Evolutionary conservation across 2,329 filamentous ascomycete species (phyloP).

Genomic region (Aureobasidium sp.): DNA sequence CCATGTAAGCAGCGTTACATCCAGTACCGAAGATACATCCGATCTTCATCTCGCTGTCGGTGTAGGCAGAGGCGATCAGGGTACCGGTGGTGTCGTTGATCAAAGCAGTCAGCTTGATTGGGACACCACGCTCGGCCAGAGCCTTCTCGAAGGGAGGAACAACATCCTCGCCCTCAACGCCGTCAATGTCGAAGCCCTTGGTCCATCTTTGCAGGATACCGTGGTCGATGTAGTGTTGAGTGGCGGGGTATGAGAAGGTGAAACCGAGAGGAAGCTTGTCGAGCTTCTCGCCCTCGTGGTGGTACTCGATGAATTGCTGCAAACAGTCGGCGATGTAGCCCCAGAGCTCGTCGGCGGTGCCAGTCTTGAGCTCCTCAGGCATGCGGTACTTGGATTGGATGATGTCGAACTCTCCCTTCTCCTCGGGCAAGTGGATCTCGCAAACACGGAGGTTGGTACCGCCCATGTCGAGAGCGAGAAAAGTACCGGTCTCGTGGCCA

Average conservation of each 20-base stretch:
- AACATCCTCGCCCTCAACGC: slow-evolving; percentile 84
- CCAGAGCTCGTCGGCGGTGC: slow-evolving; percentile 79
- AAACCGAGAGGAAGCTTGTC: slow-evolving; percentile 75
- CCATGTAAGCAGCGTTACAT: slow-evolving; percentile 98
- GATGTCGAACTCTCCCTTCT: slow-evolving; percentile 87
- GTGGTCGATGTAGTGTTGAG: slow-evolving; percentile 88
- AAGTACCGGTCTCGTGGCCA: slow-evolving; percentile 81
- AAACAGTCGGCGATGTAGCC: slow-evolving; percentile 91
- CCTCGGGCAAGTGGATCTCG: slow-evolving; percentile 79
- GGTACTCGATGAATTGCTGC: slow-evolving; percentile 80
- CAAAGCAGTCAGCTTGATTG: slow-evolving; percentile 85
- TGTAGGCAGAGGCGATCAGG: slow-evolving; percentile 92
- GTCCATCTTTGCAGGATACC: slow-evolving; percentile 93
- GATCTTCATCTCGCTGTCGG: slow-evolving; percentile 86
- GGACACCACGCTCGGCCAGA: slow-evolving; percentile 59
- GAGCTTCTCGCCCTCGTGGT: slow-evolving; percentile 62
- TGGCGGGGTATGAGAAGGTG: slow-evolving; percentile 93
- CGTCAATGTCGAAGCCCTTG: slow-evolving; percentile 91
- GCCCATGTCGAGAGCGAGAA: slow-evolving; percentile 87
- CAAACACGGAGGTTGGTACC: slow-evolving; percentile 94
- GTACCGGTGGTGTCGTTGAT: slow-evolving; percentile 99
- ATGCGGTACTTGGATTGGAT: slow-evolving; percentile 95
- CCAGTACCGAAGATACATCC: slow-evolving; percentile 98
- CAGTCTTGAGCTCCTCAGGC: slow-evolving; percentile 86
- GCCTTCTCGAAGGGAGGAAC: slow-evolving; percentile 82